Evolutionary conservation across 805 yeast species (phyloP).

Genomic region (Maudiozyma pseudohumilis): DNA sequence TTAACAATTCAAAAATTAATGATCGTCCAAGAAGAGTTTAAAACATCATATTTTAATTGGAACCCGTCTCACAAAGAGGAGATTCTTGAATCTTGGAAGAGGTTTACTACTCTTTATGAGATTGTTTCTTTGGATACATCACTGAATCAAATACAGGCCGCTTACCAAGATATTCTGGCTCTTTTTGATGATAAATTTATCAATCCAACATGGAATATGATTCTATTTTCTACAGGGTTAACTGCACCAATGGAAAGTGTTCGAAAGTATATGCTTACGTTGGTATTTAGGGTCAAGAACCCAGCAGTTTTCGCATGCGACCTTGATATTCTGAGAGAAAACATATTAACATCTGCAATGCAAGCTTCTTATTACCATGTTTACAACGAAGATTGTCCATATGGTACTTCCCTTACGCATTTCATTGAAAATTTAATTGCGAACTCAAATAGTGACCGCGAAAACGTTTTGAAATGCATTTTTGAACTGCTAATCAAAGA

Average conservation of each 20-base stretch:
- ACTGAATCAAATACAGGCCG: constrained; percentile 76
- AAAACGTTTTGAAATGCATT: constrained; percentile 25
- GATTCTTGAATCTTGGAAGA: constrained; percentile 46
- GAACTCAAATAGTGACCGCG: not conserved
- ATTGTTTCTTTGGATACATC: constrained; percentile 79
- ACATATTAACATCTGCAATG: constrained; percentile 51
- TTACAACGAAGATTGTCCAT: constrained; percentile 38
- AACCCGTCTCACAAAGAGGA: constrained; percentile 26
- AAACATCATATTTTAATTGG: constrained; percentile 13
- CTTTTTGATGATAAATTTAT: constrained; percentile 45
- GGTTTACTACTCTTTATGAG: constrained; percentile 66
- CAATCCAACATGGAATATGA: constrained; percentile 62
- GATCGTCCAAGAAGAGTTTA: constrained; percentile 4
- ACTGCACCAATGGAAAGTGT: constrained; percentile 71
- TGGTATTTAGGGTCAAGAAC: constrained; percentile 45
- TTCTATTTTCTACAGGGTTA: constrained; percentile 67
- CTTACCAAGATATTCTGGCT: constrained; percentile 48
- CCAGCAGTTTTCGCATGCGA: constrained; percentile 38
- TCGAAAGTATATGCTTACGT: constrained; percentile 46
- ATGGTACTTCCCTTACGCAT: constrained; percentile 41
- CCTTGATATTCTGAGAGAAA: constrained; percentile 29
- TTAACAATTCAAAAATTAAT: constrained; percentile 43
- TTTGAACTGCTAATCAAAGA: constrained; percentile 39
- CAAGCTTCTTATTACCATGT: constrained; percentile 52
- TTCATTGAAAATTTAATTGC: constrained; percentile 32